Evolutionary conservation across 2,329 filamentous ascomycete genomes (phyloP), one percentile per base, ranked within the genome.

Genomic region (Aspergillus carbonarius): DNA sequence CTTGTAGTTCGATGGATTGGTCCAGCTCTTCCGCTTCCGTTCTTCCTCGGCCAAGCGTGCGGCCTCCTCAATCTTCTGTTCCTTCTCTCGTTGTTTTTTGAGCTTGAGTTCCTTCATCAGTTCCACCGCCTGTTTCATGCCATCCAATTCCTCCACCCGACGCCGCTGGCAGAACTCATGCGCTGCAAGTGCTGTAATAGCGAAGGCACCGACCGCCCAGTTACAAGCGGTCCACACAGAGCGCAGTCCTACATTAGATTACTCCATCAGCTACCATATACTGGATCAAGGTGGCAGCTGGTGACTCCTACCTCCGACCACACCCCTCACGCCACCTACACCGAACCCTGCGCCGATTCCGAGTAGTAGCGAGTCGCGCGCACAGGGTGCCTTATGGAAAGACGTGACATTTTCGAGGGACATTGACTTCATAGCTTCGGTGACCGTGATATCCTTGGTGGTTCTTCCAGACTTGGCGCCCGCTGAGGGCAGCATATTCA

Each of bases 111-210:
- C 81, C 70, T 89, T 87, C 74, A 93, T 88, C 59, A 95, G 85
- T 71, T 96, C 91, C 56, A 96, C 88, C 4, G 90, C 90, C 64
- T 92, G 82, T 73, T 90, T 89, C 87, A 99, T 93, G 62, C 91
- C 89, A 61, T 88, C 85, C 67, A 88, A 85, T 76, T 98, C 93
- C 60, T 88, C 82, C 49, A 85, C 81, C 59, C 92, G 83, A 61
- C 85, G 83, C 65, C 87, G 88, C 70, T 92, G 87, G 77, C 93
- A 98, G 70, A 89, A 92, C 76, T 97, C 91, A 76, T 92, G 95
- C 52, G 88, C 88, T 30, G 83, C 82, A 48, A 89, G 80, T n/a
- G 89, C 88, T 6, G 84, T 84, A 18, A 89, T 72, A 23, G 88
- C 81, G 73, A 95, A 96, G 35, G 86, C 82, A 6, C 87, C 90